Base-by-base conservation (phyloP, 2,329 filamentous ascomycete species). In the Pestalotiopsis sp. region DNA sequence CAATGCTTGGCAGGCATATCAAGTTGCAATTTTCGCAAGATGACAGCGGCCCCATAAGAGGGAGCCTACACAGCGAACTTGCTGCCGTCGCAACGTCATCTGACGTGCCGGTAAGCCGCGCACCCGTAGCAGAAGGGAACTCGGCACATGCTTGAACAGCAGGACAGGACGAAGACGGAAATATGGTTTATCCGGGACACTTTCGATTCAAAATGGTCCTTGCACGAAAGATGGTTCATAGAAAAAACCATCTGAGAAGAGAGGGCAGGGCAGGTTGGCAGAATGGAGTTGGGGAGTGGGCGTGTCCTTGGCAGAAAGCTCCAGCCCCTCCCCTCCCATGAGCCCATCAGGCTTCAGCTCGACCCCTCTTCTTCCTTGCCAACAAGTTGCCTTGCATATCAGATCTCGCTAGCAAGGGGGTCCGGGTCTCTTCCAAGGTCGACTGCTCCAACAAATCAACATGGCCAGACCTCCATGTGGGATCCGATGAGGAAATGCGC, bases 81-180 rank as follows among this genome's bases (percentile, higher is more conserved):
- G 61, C 61, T 49, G 13, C 49, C 14, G 20, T 52, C 39, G 20
- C 61, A 38, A 64, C 61, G 61, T 64, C 61, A 64, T 64, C 9
- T 17, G 61, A 23, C 61, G 41, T 64, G 61, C 61, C 61, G 61
- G 49, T 36, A 64, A 49, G 38, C 61, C 61, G 61, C 59, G 59
- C 57, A 59, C 12, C 57, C 27, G 13, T 36, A 61, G n/a, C 27
- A 39, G 36, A 36, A 20, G 59, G 59, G n/a, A 61, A 61, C 59
- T 61, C 59, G 59, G 59, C 59, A 61, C 57, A 59, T 59, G 57
- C 27, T 27, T n/a, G 59, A 61, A 27, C 14, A 36, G 59, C 25
- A 64, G 31, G 41, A 23, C 38, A 25, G 23, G n/a, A 49, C 17
- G 20, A n/a, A 27, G 17, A 17, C 12, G 61, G 61, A 45, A 64